These are phyloP conservation scores for Aspergillus taichungensis DNA, from an alignment of 495 filamentous ascomycete genomes.

Conservation along the genomic window DNA sequence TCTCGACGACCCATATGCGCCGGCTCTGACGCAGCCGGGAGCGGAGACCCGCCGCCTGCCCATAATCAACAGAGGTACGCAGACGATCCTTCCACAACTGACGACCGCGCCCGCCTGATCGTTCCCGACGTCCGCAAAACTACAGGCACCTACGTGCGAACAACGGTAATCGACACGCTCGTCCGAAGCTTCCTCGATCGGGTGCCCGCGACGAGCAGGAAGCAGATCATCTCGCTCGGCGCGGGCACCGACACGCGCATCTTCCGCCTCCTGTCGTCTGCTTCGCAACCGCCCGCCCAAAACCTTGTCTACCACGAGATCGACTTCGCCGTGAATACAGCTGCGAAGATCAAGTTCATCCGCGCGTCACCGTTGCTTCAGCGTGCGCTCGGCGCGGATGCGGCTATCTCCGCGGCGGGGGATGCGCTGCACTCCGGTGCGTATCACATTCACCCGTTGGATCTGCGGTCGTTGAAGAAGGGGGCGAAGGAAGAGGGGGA, in stretches of 20 bases:
- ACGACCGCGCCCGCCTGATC: neutral
- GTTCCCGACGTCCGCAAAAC: neutral
- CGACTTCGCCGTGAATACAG: slow-evolving; percentile 72
- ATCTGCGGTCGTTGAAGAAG: slow-evolving; percentile 56
- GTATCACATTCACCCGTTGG: slow-evolving; percentile 74
- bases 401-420: slow-evolving; percentile 28
- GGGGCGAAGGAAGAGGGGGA: neutral
- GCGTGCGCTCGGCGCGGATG: slow-evolving; percentile 17
- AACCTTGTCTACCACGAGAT: slow-evolving; percentile 79
- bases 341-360: slow-evolving; percentile 52
- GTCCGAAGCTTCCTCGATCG: slow-evolving; percentile 57
- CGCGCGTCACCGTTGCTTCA: slow-evolving; percentile 31
- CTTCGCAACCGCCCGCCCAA: slow-evolving; percentile 20
- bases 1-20: slow-evolving; percentile 71
- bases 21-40: slow-evolving; percentile 47
- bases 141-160: slow-evolving; percentile 87
- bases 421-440: slow-evolving; percentile 34
- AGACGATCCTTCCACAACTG: too few relatives aligned
- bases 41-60: slow-evolving; percentile 54
- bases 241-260: slow-evolving; percentile 88
- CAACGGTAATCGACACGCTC: slow-evolving; percentile 74
- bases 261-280: slow-evolving; percentile 49
- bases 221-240: slow-evolving; percentile 89
- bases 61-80: slow-evolving; percentile 83
- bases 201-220: slow-evolving; percentile 22